phyloP scores from a whole-genome alignment of 2,329 filamentous ascomycete species.

The Aspergillus latus region DNA sequence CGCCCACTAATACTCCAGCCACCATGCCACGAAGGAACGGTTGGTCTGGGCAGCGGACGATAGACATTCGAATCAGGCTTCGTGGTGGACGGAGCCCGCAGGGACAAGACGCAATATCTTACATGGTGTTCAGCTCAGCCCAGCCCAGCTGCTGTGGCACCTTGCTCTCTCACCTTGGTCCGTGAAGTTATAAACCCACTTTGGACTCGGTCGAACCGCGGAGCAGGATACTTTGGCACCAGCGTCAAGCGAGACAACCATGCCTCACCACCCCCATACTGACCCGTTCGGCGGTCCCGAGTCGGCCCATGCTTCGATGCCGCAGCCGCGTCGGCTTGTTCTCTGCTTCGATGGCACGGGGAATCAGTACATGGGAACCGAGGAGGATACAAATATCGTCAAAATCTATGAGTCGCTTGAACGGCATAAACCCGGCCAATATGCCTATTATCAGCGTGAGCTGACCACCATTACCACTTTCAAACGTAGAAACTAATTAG shows the following conservation, averaged over 20 bases:
- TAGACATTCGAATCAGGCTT: not conserved
- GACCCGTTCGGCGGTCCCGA: not conserved
- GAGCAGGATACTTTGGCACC: not conserved
- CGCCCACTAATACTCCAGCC: not conserved
- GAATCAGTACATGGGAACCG: slow-evolving; percentile 12
- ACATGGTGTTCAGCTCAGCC: not conserved
- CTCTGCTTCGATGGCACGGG: slow-evolving; percentile 18
- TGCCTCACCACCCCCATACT: slow-evolving; percentile 1
- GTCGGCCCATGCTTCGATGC: not conserved
- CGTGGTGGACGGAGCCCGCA: not conserved
- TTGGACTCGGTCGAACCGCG: not conserved
- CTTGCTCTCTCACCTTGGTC: not conserved
- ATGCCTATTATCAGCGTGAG: slow-evolving; percentile 14
- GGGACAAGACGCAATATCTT: not conserved
- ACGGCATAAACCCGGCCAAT: slow-evolving; percentile 6
- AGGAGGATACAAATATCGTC: slow-evolving; percentile 16
- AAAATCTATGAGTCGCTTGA: slow-evolving; percentile 16
- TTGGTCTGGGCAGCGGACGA: slow-evolving; percentile 2
- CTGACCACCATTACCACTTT: not conserved
- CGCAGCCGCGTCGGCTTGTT: slow-evolving; percentile 14
- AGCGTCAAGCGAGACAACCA: not conserved
- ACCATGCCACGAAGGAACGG: not conserved
- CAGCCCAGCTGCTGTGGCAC: not conserved
- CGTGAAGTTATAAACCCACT: not conserved
- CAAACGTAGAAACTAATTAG: not conserved